Conservation (phyloP, 345 rosid species). For the Eucalyptus dawsonii region DNA sequence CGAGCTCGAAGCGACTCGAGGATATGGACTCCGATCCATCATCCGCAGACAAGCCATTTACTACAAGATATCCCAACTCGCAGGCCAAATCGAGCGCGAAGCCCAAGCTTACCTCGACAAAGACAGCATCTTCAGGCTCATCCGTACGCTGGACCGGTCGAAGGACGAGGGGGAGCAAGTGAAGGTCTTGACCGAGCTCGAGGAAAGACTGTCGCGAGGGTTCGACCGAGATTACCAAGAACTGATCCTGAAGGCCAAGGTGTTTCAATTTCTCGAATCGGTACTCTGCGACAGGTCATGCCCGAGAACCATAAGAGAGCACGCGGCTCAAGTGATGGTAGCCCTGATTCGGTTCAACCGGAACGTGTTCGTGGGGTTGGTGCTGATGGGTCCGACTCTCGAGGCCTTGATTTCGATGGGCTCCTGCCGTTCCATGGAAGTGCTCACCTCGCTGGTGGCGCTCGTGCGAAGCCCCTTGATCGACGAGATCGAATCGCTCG, state of each 20-base stretch:
- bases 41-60: conserved; percentile 22
- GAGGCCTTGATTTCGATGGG: conserved; percentile 25
- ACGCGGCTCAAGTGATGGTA: conserved; percentile 10
- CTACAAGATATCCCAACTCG: conserved; percentile 26
- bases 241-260: conserved; percentile 26
- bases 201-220: conserved; percentile 21
- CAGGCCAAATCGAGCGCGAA: conserved; percentile 11
- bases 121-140: conserved; percentile 10
- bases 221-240: conserved; percentile 43
- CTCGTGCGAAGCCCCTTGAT: conserved; percentile 30
- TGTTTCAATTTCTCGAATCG: conserved; percentile 23
- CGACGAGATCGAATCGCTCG: conserved; percentile 33
- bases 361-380: conserved; percentile 48
- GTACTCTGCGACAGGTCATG: conserved; percentile 13
- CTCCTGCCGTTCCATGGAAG: conserved; percentile 18
- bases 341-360: conserved; percentile 34
- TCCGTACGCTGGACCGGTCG: conserved; percentile 4
- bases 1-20: conserved; percentile 11
- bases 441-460: conserved; percentile 18
- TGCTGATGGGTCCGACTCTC: conserved; percentile 38
- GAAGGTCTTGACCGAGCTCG: conserved; percentile 19
- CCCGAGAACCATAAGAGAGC: conserved; percentile 13
- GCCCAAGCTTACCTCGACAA: conserved; percentile 16
- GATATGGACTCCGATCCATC: conserved; percentile 8
- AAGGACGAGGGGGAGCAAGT: conserved; percentile 16